Evolutionary conservation across 1,139 yeast species (phyloP).

Genomic region (Protomyces inundatus): DNA sequence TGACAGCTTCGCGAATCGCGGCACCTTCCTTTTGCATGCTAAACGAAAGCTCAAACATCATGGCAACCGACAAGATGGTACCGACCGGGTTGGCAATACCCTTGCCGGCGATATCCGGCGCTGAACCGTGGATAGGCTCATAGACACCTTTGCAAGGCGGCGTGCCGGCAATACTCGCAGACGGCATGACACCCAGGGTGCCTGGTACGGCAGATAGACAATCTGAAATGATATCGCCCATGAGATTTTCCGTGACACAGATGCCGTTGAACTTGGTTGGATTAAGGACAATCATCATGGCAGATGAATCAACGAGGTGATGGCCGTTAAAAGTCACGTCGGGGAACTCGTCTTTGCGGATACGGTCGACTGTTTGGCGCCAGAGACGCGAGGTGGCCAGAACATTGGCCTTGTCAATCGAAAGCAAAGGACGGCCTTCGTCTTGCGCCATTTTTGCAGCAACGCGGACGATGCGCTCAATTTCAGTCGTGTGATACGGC

Average conservation of each 20-base stretch:
- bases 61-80: slow-evolving; percentile 87
- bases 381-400: slow-evolving; percentile 92
- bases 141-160: slow-evolving; percentile 95
- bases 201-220: slow-evolving; percentile 98
- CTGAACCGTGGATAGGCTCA: slow-evolving; percentile 98
- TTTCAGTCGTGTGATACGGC: slow-evolving; percentile 82
- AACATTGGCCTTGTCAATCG: slow-evolving; percentile 94
- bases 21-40: slow-evolving; percentile 77
- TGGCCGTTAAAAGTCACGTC: slow-evolving; percentile 80
- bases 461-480: slow-evolving; percentile 92
- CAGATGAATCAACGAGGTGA: slow-evolving; percentile 87
- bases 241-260: slow-evolving; percentile 89
- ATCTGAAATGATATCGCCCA: slow-evolving; percentile 95
- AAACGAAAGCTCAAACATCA: slow-evolving; percentile 91
- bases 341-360: slow-evolving; percentile 83
- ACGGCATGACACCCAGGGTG: slow-evolving; percentile 87
- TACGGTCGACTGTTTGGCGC: slow-evolving; percentile 87
- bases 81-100: slow-evolving; percentile 92
- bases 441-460: slow-evolving; percentile 96
- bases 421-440: slow-evolving; percentile 76
- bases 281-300: slow-evolving; percentile 87
- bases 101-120: slow-evolving; percentile 74
- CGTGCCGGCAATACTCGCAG: slow-evolving; percentile 90
- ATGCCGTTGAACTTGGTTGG: slow-evolving; percentile 90
- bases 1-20: slow-evolving; percentile 84